Conservation (phyloP, 2,329 filamentous ascomycete genomes). For the Zopfia rhizophila region DNA sequence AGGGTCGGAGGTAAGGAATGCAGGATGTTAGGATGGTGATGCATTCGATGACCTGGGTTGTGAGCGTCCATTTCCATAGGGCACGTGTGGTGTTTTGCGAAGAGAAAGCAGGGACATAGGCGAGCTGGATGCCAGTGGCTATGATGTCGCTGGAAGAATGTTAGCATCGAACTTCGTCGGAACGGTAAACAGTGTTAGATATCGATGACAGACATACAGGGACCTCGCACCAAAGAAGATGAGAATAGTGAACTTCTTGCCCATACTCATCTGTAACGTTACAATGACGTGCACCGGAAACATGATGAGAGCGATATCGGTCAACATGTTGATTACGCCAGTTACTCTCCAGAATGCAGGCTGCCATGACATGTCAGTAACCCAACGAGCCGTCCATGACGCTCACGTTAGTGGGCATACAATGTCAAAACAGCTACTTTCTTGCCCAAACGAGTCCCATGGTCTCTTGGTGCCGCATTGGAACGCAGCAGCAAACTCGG, state of each 20-base stretch:
- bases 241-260: slow-evolving; percentile 47
- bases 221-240: slow-evolving; percentile 45
- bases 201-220: slow-evolving; percentile 28
- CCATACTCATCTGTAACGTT: slow-evolving; percentile 46
- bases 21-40: slow-evolving; percentile 49
- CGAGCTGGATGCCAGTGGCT: slow-evolving; percentile 43
- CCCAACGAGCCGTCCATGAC: not conserved
- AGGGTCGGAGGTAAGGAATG: slow-evolving; percentile 48
- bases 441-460: slow-evolving; percentile 33
- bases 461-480: slow-evolving; percentile 42
- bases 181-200: not conserved
- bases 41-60: slow-evolving; percentile 46
- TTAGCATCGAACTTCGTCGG: not conserved
- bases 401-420: slow-evolving; percentile 25
- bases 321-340: slow-evolving; percentile 45
- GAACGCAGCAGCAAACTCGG: slow-evolving; percentile 41
- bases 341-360: slow-evolving; percentile 43
- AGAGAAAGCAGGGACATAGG: slow-evolving; percentile 38
- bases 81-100: slow-evolving; percentile 39
- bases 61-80: slow-evolving; percentile 48
- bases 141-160: slow-evolving; percentile 42
- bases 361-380: slow-evolving; percentile 24
- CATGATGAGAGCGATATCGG: slow-evolving; percentile 44
- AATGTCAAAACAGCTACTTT: slow-evolving; percentile 32
- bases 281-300: slow-evolving; percentile 48